Base-by-base conservation (phyloP, 768 basidiomycete genomes). In the Lactarius sp. region DNA sequence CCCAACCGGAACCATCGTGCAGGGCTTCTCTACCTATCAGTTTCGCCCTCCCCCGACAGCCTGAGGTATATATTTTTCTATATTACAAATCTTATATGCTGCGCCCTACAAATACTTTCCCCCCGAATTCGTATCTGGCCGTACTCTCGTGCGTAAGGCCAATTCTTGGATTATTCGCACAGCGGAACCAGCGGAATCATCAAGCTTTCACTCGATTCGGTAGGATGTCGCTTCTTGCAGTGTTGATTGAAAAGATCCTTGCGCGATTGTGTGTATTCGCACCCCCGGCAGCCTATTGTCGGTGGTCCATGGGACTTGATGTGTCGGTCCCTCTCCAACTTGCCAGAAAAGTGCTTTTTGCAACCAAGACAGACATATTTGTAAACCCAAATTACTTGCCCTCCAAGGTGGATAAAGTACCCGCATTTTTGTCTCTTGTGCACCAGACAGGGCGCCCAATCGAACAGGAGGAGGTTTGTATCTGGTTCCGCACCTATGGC, bases 1-100 rank as follows among this genome's bases (percentile, higher is more conserved):
- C 62, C 81, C 74, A 92, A 60, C 88, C 83, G 56, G 90, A 87
- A 37, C 90, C 90, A 74, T 92, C 90, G 72, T 92, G 90, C 66
- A 92, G 78, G 27, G 90, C 90, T 27, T 27, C 27, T 27, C 27
- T 27, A 27, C 27, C 27, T 27, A 27, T 27, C 22, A 27, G 22
- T 27, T 27, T 27, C 22, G 22, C 22, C 22, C 22, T 27, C 27
- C 27, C 27, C 27, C 27, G 27, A 27, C 27, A 27, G 27, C 27
- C 27, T 27, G 27, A 27, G 27, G 27, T 3, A 27, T 3, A 27
- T 27, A n/a, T n/a, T n/a, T n/a, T n/a, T n/a, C n/a, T n/a, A n/a
- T n/a, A 3, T 27, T 27, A 27, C 27, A 27, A 27, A 27, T 3
- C 3, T 27, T 27, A 27, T 27, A 27, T 27, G 27, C 27, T 27